phyloP scores from a whole-genome alignment of 768 basidiomycete genomes.

The Psilocybe cyanescens region DNA sequence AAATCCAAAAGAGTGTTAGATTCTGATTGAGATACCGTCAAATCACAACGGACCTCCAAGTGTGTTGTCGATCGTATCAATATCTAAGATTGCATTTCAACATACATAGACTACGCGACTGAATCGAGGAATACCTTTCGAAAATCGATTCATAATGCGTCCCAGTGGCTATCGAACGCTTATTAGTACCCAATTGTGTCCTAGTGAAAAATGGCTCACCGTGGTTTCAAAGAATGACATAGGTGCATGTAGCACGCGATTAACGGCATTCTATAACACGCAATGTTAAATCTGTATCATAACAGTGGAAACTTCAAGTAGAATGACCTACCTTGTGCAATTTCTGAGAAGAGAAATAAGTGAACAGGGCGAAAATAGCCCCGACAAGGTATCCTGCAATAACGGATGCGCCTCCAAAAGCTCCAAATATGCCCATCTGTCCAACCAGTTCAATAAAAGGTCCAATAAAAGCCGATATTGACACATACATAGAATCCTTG shows the following conservation, averaged over 20 bases:
- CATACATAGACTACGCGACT: background rate
- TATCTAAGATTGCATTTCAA: conserved; percentile 43
- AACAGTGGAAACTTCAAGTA: background rate
- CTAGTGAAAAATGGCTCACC: conserved; percentile 34
- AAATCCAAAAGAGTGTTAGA: background rate
- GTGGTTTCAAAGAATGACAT: conserved; percentile 91
- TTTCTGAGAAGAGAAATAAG: conserved; percentile 73
- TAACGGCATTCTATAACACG: conserved; percentile 51
- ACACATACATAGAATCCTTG: conserved; percentile 70
- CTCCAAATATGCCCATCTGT: conserved; percentile 83
- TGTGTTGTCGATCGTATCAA: conserved; percentile 78
- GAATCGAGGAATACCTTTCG: conserved; percentile 55
- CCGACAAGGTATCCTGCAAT: conserved; percentile 70
- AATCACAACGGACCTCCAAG: conserved; percentile 45
- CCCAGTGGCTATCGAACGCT: conserved; percentile 61
- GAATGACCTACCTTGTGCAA: conserved; percentile 54
- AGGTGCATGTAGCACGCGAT: conserved; percentile 77
- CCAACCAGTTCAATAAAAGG: conserved; percentile 4
- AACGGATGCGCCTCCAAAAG: conserved; percentile 70
- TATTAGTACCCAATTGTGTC: background rate
- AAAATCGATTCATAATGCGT: conserved; percentile 87
- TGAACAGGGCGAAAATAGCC: conserved; percentile 60
- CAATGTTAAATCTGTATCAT: background rate
- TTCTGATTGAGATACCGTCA: background rate
- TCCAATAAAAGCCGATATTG: background rate